Evolutionary conservation across 1,139 yeast species (phyloP).

Genomic region (Pichia sp.): DNA sequence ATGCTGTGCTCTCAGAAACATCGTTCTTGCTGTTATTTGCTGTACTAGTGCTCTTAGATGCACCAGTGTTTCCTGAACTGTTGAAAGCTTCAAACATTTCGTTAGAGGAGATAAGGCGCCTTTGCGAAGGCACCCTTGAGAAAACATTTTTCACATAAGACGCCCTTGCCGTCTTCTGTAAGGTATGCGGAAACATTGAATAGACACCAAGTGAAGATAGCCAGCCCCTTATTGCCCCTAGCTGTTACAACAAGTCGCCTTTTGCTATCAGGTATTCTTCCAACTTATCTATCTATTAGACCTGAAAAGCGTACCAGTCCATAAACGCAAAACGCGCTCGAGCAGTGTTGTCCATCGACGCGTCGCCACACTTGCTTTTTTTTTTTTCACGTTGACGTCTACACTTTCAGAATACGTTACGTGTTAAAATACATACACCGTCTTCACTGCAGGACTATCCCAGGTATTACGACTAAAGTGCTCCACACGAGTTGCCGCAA

Average conservation of each 20-base stretch:
- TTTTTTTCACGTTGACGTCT: neutral
- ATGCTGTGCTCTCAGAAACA: neutral
- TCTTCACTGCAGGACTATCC: neutral
- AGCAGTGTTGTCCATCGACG: neutral
- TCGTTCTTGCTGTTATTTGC: neutral
- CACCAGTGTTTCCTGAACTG: neutral
- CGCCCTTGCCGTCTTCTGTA: neutral
- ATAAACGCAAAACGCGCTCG: too few species aligned
- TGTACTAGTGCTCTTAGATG: neutral
- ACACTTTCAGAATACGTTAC: neutral
- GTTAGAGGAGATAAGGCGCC: constrained; percentile 13
- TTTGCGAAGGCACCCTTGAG: neutral
- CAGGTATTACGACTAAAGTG: neutral
- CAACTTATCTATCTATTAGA: too few species aligned
- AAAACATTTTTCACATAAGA: neutral
- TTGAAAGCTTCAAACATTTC: constrained; percentile 22
- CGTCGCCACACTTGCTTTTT: neutral
- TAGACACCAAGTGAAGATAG: too few species aligned
- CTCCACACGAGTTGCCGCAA: neutral
- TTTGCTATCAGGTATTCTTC: too few species aligned
- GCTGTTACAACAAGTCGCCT: too few species aligned
- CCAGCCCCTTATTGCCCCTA: too few species aligned
- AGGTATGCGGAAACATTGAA: neutral
- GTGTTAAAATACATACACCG: neutral
- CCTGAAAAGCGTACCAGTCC: too few species aligned